Percentiles rank a stretch among this genome's conserved stretches.
Evolutionary conservation across 2,329 filamentous ascomycete genomes (phyloP).

Genomic region (Cladophialophora carrionii): DNA sequence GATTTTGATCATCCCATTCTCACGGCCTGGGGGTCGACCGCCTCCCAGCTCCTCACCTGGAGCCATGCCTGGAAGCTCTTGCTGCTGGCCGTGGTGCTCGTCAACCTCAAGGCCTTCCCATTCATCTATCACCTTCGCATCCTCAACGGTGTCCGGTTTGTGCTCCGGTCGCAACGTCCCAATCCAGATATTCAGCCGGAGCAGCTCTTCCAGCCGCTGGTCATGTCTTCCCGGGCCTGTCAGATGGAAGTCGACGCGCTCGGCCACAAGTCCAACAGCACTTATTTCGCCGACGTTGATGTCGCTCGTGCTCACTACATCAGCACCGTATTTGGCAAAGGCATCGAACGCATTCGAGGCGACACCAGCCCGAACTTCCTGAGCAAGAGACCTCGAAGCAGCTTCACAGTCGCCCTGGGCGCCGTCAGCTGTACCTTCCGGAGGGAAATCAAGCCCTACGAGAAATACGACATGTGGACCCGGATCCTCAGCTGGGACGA

Average conservation of each 20-base stretch:
- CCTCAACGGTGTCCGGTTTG: constrained; percentile 53
- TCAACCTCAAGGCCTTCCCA: constrained; percentile 75
- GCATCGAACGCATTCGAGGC: constrained; percentile 50
- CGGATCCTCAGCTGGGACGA: constrained; percentile 75
- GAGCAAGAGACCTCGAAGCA: constrained; percentile 48
- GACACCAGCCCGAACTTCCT: constrained; percentile 55
- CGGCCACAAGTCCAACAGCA: constrained; percentile 61
- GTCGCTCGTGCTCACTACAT: constrained; percentile 80
- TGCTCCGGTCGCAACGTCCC: constrained; percentile 60
- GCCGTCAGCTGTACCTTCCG: constrained; percentile 74
- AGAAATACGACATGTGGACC: constrained; percentile 73
- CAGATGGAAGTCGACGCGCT: constrained; percentile 84
- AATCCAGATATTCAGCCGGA: constrained; percentile 42
- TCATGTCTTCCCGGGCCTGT: constrained; percentile 67
- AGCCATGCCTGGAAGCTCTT: constrained; percentile 22
- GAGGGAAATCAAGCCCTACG: constrained; percentile 70
- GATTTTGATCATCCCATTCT: too few species aligned
- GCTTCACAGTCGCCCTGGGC: constrained; percentile 69
- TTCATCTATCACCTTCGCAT: constrained; percentile 73
- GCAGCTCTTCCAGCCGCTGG: constrained; percentile 69
- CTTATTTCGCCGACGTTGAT: constrained; percentile 61
- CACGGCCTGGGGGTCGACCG: too few species aligned
- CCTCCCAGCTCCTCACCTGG: constrained; percentile 1
- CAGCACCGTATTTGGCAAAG: constrained; percentile 65
- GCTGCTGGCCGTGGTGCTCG: constrained; percentile 56